Base-by-base conservation (phyloP, 116 monocot genomes). In the Phalaenopsis hybrid region DNA sequence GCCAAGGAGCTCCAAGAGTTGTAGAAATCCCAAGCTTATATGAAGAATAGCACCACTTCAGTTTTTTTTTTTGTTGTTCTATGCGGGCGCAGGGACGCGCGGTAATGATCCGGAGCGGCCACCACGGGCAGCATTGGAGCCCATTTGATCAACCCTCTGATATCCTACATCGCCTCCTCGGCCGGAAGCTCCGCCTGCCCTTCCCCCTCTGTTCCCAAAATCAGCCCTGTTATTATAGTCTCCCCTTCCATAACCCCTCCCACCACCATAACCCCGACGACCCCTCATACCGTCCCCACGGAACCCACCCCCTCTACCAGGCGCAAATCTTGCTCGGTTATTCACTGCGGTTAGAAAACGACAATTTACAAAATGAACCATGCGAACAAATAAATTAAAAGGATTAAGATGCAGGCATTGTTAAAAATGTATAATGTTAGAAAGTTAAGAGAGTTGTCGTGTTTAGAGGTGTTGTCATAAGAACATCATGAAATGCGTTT, bases 231-330 rank as follows among this genome's bases (percentile, higher is more conserved):
- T 77, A 49, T 45, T 83, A 76, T 74, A 93, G 3, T 88, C 55
- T 55, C 55, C 55, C 46, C 92, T 87, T 4, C 91, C 89, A n/a
- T 90, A 90, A 13, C 83, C 80, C 73, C 93, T 84, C 28, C 89
- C 89, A 18, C 91, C 85, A 57, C 86, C 86, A 43, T 86, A 88
- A 83, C 57, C 76, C 8, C 89, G 88, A 50, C 88, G 88, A 12
- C 91, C 87, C 80, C 92, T 81, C 50, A 59, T 33, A 20, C 91
- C 92, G 44, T 87, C 89, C 15, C 81, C 87, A 48, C 92, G 84
- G 86, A 85, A 92, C 9, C 90, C 89, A 72, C 84, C 85, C 8
- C 90, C 88, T 82, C 95, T 91, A 78, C 89, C 89, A 57, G 86
- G 84, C 17, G 57, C 33, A 81, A 85, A 90, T 41, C 92, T 86